Evolutionary conservation across 139 green algal species (phyloP), one percentile per base, ranked within the genome.

Genomic region (Raphidocelis subcapitata): DNA sequence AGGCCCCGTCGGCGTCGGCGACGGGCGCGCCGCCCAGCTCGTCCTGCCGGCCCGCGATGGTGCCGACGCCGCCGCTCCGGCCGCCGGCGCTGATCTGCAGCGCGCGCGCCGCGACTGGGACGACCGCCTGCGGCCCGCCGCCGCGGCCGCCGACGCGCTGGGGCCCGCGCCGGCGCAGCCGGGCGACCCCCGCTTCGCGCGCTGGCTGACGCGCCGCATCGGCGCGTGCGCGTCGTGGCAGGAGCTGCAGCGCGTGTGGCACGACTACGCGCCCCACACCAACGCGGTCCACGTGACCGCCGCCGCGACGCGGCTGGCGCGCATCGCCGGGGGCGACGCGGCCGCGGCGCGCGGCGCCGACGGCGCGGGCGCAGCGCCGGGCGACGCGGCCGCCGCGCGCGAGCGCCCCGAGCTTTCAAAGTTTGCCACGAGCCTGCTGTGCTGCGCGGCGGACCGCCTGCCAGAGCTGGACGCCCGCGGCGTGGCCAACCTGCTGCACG

Each of bases 241-340:
- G 14, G 44, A 68, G 28, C 59, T 75, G 31, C 0, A 15, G 24
- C 37, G 1, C 41, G 3, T 68, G 44, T 8, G 67, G 59, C 3
- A 5, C 18, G 8, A 36, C 16, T 16, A 61, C 37, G 20, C 0
- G 1, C 18, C 1, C 1, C 23, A 44, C 44, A 37, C 67, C 21
- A 75, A 75, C 36, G 60, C 29, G 5, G 46, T 75, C 21, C 69
- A 75, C 57, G 59, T 69, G 18, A 75, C 69, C 14, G 69, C 69
- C 0, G 59, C 56, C 3, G 69, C 46, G 18, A 68, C 69, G 10
- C 69, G 69, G 21, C 59, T 75, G 10, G 29, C 69, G 29, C 69
- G 31, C 21, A 32, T 75, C 23, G 21, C 33, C 0, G 35, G 18
- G 18, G 20, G 32, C 3, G 18, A 31, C 32, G 35, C 4, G 26